Evolutionary conservation across 2,329 filamentous ascomycete species (phyloP).

Genomic region (Fusarium mundagurra): DNA sequence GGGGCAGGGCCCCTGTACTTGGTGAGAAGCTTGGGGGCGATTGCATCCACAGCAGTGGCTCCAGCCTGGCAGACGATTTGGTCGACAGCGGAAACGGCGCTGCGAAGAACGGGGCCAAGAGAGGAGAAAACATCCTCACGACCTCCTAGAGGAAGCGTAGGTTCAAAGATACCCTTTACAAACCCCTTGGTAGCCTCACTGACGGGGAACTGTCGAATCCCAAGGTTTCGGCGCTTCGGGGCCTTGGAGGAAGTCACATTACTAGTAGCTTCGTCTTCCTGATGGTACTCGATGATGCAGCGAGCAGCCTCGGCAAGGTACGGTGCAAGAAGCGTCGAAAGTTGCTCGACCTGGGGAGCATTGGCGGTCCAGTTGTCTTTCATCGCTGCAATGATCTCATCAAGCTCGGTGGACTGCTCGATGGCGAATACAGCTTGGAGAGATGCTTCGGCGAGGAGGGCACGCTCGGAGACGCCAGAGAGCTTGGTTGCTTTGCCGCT

Average conservation of each 20-base stretch:
- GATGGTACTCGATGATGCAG: constrained; percentile 5
- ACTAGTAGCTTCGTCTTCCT: neutral
- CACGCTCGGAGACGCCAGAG: neutral
- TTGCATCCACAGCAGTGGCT: neutral
- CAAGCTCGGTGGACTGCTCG: constrained; percentile 22
- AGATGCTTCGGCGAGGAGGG: constrained; percentile 11
- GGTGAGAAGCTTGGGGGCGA: neutral
- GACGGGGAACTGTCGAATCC: neutral
- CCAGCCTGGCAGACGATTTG: constrained; percentile 9
- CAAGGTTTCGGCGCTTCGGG: constrained; percentile 1
- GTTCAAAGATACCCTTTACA: constrained; percentile 23
- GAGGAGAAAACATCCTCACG: constrained; percentile 20
- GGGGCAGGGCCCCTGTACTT: neutral
- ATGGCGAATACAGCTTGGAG: constrained; percentile 23
- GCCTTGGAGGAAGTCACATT: neutral
- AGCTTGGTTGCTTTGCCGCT: neutral
- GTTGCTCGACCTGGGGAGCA: constrained; percentile 10
- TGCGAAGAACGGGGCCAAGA: constrained; percentile 14
- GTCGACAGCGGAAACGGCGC: neutral
- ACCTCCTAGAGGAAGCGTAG: constrained; percentile 19
- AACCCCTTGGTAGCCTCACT: neutral
- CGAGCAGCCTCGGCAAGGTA: constrained; percentile 15
- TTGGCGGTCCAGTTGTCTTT: constrained; percentile 20
- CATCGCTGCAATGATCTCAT: constrained; percentile 26
- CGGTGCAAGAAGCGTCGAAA: neutral